phyloP scores from a whole-genome alignment of 345 rosid species.

The Syzygium jambos region DNA sequence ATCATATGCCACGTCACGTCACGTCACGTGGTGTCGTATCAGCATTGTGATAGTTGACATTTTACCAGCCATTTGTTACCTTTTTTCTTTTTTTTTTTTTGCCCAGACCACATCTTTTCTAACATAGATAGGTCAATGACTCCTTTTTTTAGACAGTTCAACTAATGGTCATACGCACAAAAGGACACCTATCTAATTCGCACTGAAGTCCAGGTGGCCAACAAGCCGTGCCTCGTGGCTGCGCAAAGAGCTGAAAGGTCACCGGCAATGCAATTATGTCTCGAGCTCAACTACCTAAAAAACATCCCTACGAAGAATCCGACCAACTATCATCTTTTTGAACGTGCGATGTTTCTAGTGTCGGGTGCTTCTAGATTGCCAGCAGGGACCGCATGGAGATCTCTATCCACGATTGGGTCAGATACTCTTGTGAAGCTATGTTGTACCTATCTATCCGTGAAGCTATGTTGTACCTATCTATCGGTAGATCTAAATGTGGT shows the following conservation, averaged over 20 bases:
- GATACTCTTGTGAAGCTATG: fast-evolving
- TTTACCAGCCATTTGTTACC: too few species aligned
- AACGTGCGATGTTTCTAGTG: neutral
- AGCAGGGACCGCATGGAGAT: neutral
- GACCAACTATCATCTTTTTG: neutral
- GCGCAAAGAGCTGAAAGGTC: neutral
- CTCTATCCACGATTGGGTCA: neutral
- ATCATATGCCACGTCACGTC: fast-evolving
- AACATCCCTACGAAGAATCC: neutral
- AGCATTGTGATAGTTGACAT: neutral
- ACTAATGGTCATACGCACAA: neutral
- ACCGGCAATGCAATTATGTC: neutral
- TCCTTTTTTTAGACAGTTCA: neutral
- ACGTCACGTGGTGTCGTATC: too few species aligned
- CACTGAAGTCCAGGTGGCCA: neutral
- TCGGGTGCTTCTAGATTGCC: neutral
- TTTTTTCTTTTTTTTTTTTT: too few species aligned
- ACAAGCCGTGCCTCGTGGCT: neutral
- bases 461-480: neutral
- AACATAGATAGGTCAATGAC: neutral
- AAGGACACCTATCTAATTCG: neutral
- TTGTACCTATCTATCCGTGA: neutral
- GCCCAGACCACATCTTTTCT: neutral
- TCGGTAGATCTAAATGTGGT: neutral
- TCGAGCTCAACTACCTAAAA: neutral